These are phyloP conservation scores for Mortierella sp. DNA, from an alignment of 371 early-diverging fungal species.

Conservation along the genomic window DNA sequence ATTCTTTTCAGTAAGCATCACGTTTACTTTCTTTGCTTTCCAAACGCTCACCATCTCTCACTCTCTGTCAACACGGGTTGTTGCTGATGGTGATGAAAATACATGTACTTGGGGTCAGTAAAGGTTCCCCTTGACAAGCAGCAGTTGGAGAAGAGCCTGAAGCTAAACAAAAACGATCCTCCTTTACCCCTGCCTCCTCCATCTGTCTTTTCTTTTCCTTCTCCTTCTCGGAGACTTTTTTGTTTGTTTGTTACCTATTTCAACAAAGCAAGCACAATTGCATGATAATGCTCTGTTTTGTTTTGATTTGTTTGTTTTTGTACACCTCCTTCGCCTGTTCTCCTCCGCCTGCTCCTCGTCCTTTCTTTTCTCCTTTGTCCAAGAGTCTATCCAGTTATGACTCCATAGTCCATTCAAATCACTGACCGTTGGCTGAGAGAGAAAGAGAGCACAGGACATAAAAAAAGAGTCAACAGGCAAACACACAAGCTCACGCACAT, in stretches of 20 bases:
- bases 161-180: not conserved
- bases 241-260: conserved; percentile 9
- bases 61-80: not conserved
- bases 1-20: not conserved
- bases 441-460: not conserved
- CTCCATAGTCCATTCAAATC: not conserved
- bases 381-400: not conserved
- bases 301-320: not conserved
- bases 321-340: not conserved
- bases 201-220: not conserved
- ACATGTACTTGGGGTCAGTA: not conserved
- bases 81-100: conserved; percentile 2
- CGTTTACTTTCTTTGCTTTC: conserved; percentile 7
- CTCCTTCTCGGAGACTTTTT: conserved; percentile 17
- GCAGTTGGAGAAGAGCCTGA: not conserved
- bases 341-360: not conserved
- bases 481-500: not conserved
- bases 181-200: not conserved
- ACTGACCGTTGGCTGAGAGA: not conserved
- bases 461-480: conserved; percentile 3
- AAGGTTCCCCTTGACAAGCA: not conserved
- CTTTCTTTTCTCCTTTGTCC: not conserved
- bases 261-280: not conserved
- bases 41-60: conserved; percentile 19
- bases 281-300: conserved; percentile 8